Conservation (phyloP, 306 rosid species). For the Vachellia pachyceras region DNA sequence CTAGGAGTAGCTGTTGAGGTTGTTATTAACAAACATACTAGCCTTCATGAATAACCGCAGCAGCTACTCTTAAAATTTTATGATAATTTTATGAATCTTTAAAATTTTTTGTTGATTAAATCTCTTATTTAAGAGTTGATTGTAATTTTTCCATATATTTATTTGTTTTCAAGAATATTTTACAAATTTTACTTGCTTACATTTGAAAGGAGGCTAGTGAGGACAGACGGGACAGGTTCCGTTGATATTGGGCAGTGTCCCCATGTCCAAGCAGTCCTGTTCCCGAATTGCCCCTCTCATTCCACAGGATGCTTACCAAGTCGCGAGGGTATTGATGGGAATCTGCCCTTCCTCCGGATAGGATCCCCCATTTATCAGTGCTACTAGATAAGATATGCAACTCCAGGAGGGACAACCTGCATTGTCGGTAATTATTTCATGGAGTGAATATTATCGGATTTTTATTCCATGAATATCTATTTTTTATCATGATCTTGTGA, state of each 20-base stretch:
- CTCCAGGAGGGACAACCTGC: background rate
- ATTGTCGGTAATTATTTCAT: background rate
- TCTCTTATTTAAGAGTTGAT: no score
- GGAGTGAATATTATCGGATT: background rate
- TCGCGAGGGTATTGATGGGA: background rate
- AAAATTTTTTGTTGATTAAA: no score
- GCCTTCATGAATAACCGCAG: no score
- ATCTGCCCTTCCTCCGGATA: background rate
- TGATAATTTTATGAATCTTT: no score
- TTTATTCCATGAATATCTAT: background rate
- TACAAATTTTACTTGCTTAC: no score
- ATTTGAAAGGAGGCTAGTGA: background rate
- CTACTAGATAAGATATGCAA: background rate
- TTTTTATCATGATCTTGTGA: background rate
- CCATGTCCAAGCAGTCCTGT: background rate
- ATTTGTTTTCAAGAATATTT: no score
- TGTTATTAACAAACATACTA: no score
- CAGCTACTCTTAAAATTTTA: no score
- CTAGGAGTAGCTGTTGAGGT: no score
- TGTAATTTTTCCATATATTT: no score
- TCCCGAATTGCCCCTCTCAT: background rate
- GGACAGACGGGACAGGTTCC: background rate
- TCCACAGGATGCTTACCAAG: background rate
- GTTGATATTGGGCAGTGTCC: background rate
- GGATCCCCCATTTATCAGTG: background rate